Conservation (phyloP, 306 rosid genomes). For the Alnus glutinosa region DNA sequence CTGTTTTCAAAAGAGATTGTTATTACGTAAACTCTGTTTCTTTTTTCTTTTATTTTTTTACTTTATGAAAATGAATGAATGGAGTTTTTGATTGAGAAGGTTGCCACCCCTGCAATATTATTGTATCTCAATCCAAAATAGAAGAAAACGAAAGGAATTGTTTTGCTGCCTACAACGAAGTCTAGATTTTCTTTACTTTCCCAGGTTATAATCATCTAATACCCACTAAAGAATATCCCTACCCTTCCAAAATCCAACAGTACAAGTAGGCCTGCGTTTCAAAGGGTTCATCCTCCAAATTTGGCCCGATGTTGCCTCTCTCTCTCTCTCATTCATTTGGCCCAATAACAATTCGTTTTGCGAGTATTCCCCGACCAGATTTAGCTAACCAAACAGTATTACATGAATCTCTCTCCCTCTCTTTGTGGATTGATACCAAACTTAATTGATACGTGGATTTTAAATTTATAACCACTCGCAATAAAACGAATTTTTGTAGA, state of each 20-base stretch:
- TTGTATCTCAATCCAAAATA: neutral
- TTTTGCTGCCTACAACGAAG: neutral
- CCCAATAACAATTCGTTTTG: neutral
- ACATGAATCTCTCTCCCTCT: neutral
- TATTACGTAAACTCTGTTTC: slow-evolving; percentile 10
- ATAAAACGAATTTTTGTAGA: too few species aligned
- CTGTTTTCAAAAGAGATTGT: slow-evolving; percentile 18
- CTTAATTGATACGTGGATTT: too few species aligned
- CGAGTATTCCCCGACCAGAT: neutral
- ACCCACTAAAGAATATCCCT: neutral
- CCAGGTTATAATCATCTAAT: neutral
- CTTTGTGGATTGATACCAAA: too few species aligned
- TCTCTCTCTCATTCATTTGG: neutral
- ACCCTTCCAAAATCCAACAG: neutral
- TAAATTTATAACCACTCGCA: too few species aligned
- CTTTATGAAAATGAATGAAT: neutral
- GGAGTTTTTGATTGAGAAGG: neutral
- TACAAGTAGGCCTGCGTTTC: neutral
- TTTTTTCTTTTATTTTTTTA: neutral
- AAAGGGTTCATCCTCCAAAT: too few species aligned
- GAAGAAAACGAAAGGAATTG: neutral
- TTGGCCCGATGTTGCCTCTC: too few species aligned
- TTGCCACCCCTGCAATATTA: neutral
- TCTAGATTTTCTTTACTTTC: neutral
- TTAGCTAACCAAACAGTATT: neutral